Evolutionary conservation across 2,329 filamentous ascomycete genomes (phyloP).

Genomic region (Elsinoe arachidis): DNA sequence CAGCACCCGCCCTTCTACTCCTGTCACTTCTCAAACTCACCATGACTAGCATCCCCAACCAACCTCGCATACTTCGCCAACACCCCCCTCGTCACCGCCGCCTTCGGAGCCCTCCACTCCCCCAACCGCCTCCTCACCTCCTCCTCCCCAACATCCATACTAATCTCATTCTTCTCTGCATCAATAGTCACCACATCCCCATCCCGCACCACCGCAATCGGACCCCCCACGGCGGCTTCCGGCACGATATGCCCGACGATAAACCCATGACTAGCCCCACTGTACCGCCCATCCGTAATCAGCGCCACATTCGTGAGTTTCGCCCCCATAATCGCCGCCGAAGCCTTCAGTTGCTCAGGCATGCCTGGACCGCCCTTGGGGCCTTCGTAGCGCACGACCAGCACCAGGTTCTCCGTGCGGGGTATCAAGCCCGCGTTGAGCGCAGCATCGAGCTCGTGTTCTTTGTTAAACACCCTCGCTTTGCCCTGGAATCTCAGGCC

Average conservation of each 20-base stretch:
- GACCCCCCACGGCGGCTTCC: slow-evolving; percentile 76
- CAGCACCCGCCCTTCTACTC: not conserved
- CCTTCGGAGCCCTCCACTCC: slow-evolving; percentile 62
- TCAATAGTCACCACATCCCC: slow-evolving; percentile 77
- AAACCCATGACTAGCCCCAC: slow-evolving; percentile 76
- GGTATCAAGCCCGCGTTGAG: slow-evolving; percentile 63
- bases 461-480: slow-evolving; percentile 80
- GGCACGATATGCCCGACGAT: slow-evolving; percentile 82
- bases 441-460: slow-evolving; percentile 66
- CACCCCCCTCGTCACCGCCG: slow-evolving; percentile 69
- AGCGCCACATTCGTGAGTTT: slow-evolving; percentile 64
- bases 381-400: slow-evolving; percentile 85
- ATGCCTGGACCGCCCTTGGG: slow-evolving; percentile 67
- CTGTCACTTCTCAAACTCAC: slow-evolving; percentile 29
- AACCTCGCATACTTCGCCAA: slow-evolving; percentile 83
- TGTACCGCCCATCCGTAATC: slow-evolving; percentile 67
- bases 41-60: slow-evolving; percentile 85
- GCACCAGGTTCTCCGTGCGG: slow-evolving; percentile 70
- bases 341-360: slow-evolving; percentile 68
- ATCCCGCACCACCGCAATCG: slow-evolving; percentile 72
- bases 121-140: slow-evolving; percentile 58
- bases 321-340: slow-evolving; percentile 64
- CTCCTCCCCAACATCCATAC: slow-evolving; percentile 62
- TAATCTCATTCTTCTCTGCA: slow-evolving; percentile 63
- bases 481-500: slow-evolving; percentile 72